Base-by-base conservation (phyloP, 2,329 filamentous ascomycete genomes). In the Phyllosticta citrichinensis region DNA sequence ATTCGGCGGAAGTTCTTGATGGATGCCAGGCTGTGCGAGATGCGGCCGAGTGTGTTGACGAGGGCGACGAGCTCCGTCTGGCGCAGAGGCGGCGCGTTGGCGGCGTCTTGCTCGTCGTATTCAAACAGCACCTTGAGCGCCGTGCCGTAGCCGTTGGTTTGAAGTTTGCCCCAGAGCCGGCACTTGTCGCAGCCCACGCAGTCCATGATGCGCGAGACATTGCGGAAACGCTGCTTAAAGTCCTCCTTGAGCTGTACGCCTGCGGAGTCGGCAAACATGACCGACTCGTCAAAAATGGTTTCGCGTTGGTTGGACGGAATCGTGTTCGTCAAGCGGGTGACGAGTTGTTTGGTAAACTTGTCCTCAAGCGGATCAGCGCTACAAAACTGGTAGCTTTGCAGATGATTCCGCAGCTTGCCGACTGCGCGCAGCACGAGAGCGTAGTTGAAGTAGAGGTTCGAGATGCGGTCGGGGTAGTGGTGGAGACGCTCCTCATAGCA, bases 181-280 rank as follows among this genome's bases (percentile, higher is more conserved):
- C 94, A 99, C 78, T 99, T 99, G 77, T 99, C 94, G 74, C 94
- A 99, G 53, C 94, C 94, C 20, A 97, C 93, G 67, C 94, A 99
- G 74, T 99, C 94, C 94, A 99, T 99, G 65, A 97, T 82, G 51
- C 94, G 86, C 73, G 89, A 96, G 63, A 99, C 89, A 71, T 99
- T 99, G 71, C 94, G 86, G 81, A 99, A 99, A 17, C 94, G 89
- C 74, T 95, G 94, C 68, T 91, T 88, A 80, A 99, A 99, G 71
- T 99, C 94, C 71, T 97, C 93, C 74, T 97, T 99, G 62, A 99
- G 78, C 2, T 88, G 89, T 1, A 88, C 83, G 35, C 82, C 79
- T 30, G 74, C 74, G 0, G 81, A 78, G 58, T 83, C 81, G 71
- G 89, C 89, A 75, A 99, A 99, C 92, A 99, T 96, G 70, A 94